phyloP scores from a whole-genome alignment of 306 rosid genomes.

The Benincasa hispida region DNA sequence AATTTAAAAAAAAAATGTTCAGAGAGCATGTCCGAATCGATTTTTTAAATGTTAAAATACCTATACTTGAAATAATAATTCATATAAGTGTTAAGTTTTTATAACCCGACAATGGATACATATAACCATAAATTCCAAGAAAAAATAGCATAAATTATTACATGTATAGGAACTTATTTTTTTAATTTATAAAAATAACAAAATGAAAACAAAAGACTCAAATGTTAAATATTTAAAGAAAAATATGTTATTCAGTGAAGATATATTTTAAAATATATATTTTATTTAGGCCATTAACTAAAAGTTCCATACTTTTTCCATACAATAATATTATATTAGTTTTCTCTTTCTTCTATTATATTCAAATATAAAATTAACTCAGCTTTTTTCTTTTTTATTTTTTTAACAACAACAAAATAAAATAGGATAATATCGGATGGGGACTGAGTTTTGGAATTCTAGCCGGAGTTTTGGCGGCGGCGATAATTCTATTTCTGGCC shows the following conservation, averaged over 20 bases:
- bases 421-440: constrained; percentile 68
- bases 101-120: too few relatives aligned
- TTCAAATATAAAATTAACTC: background rate
- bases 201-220: too few relatives aligned
- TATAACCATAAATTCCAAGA: too few relatives aligned
- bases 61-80: too few relatives aligned
- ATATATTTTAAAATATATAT: background rate
- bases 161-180: too few relatives aligned
- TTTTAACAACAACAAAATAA: background rate
- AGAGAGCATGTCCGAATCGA: too few relatives aligned
- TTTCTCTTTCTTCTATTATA: background rate
- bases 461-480: constrained; percentile 37
- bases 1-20: too few relatives aligned
- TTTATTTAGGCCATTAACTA: background rate
- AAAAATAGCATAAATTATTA: too few relatives aligned
- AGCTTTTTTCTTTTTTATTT: background rate
- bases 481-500: constrained; percentile 29
- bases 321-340: background rate
- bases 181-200: too few relatives aligned
- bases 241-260: background rate
- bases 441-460: constrained; percentile 40
- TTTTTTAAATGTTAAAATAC: too few relatives aligned
- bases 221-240: background rate
- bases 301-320: background rate
- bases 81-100: too few relatives aligned